phyloP scores from a whole-genome alignment of 306 rosid genomes.

The Cyclanthera cordifolia region DNA sequence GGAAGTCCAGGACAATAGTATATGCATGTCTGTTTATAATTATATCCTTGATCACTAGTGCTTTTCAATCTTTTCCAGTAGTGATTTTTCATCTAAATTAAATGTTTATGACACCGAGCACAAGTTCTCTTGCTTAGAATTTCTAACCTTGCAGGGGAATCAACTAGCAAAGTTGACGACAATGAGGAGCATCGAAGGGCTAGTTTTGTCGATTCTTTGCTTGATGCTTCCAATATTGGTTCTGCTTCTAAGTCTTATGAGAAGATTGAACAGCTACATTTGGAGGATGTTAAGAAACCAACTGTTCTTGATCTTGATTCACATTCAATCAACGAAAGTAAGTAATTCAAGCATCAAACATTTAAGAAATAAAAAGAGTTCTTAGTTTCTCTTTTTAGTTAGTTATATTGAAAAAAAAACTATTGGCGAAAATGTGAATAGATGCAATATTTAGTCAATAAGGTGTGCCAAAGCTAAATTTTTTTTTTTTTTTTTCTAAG shows the following conservation, averaged over 20 bases:
- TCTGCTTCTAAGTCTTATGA: conserved; percentile 29
- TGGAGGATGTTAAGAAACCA: conserved; percentile 27
- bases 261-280: conserved; percentile 18
- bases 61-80: background rate
- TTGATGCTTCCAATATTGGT: conserved; percentile 38
- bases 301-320: conserved; percentile 24
- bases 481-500: too few relatives aligned
- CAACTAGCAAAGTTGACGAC: conserved; percentile 47
- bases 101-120: conserved; percentile 1
- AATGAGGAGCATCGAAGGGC: conserved; percentile 64
- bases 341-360: conserved; percentile 20
- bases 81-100: background rate
- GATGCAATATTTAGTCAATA: conserved; percentile 4
- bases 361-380: background rate
- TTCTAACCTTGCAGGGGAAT: conserved; percentile 50
- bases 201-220: conserved; percentile 68
- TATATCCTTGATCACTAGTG: background rate
- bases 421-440: background rate
- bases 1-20: background rate
- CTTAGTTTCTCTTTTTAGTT: background rate
- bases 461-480: background rate
- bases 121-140: background rate
- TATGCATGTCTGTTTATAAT: background rate
- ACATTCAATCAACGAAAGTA: conserved; percentile 36
- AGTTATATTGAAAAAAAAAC: background rate